Evolutionary conservation across 75 land plant species (phyloP).

Genomic region (Picea glauca): DNA sequence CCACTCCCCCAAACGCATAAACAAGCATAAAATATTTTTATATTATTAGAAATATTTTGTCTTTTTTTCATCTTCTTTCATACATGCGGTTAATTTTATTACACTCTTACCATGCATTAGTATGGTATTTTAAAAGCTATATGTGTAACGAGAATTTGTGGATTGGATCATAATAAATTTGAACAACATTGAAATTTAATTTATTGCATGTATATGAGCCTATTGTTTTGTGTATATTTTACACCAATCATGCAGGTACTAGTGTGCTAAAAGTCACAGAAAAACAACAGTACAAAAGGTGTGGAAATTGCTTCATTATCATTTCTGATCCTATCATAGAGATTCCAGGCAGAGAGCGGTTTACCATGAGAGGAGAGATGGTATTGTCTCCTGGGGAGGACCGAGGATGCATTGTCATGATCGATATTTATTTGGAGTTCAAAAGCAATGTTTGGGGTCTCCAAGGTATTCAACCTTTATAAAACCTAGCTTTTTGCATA

Average conservation of each 20-base stretch:
- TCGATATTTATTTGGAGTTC: slow-evolving; percentile 16
- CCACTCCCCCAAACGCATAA: too few relatives aligned
- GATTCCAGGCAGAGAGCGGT: slow-evolving; percentile 10
- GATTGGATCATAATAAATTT: background rate
- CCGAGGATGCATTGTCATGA: slow-evolving; percentile 9
- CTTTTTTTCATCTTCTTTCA: too few relatives aligned
- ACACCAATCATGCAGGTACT: background rate
- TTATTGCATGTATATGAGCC: background rate
- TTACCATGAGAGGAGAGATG: slow-evolving; percentile 11
- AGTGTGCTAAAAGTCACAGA: slow-evolving; percentile 10
- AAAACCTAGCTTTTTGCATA: background rate
- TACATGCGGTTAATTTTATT: too few relatives aligned
- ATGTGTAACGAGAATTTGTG: background rate
- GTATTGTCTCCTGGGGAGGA: slow-evolving; percentile 15
- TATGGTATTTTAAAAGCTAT: background rate
- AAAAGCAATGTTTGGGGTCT: slow-evolving; percentile 14
- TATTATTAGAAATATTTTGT: too few relatives aligned
- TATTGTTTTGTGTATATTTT: background rate
- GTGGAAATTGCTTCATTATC: slow-evolving; percentile 16
- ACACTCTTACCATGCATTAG: background rate
- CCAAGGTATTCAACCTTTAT: slow-evolving; percentile 6
- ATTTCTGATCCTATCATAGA: slow-evolving; percentile 16
- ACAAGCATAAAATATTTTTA: too few relatives aligned
- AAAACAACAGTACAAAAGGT: slow-evolving; percentile 15
- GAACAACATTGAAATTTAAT: background rate